phyloP scores from a whole-genome alignment of 345 rosid species.

The Citropsis articulata region DNA sequence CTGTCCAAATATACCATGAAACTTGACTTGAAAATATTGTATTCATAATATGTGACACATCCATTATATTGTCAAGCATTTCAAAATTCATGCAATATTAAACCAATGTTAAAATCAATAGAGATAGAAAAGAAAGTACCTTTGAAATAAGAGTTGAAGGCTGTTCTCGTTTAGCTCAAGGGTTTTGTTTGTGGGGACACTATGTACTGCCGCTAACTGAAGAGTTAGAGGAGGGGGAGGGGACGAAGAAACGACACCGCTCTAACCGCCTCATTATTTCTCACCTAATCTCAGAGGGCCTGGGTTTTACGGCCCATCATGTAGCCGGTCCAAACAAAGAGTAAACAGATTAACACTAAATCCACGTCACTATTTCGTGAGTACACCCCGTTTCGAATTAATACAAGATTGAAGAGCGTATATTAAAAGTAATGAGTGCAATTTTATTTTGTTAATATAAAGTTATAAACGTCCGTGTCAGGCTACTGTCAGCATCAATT shows the following conservation, averaged over 20 bases:
- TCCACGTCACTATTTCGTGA: too few species aligned
- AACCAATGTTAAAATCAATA: background rate
- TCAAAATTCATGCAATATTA: background rate
- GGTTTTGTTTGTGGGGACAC: background rate
- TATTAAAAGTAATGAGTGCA: too few species aligned
- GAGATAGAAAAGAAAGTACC: background rate
- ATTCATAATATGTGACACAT: background rate
- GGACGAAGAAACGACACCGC: background rate
- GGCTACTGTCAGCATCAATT: too few species aligned
- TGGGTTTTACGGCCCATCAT: too few species aligned
- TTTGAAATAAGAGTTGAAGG: background rate
- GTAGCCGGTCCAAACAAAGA: too few species aligned
- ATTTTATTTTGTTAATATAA: too few species aligned
- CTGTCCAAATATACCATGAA: background rate
- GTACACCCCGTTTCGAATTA: too few species aligned
- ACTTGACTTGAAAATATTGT: background rate
- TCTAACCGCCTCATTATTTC: background rate
- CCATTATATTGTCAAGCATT: conserved; percentile 1
- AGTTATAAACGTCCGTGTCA: background rate
- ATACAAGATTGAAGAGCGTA: accelerated
- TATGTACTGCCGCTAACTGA: background rate
- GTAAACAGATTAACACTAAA: too few species aligned
- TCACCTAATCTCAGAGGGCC: background rate
- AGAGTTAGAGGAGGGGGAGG: background rate
- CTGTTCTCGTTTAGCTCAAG: background rate